These are phyloP conservation scores for Rubus idaeus DNA, from an alignment of 306 rosid species.

Conservation along the genomic window DNA sequence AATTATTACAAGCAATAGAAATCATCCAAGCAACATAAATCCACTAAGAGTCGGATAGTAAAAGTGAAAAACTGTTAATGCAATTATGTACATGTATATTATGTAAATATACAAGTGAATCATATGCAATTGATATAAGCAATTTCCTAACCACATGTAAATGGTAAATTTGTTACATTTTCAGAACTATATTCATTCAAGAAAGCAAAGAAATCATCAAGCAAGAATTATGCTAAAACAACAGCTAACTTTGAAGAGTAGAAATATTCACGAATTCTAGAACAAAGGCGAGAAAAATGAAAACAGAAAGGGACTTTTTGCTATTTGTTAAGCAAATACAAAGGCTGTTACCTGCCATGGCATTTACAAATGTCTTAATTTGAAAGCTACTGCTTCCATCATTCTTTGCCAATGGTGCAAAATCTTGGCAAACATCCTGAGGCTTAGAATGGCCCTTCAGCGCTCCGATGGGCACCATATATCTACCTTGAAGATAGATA, in stretches of 20 bases:
- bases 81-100: neutral
- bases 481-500: constrained; percentile 29
- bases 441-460: constrained; percentile 26
- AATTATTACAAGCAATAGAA: neutral
- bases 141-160: neutral
- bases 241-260: neutral
- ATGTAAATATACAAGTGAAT: neutral
- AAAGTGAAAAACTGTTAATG: neutral
- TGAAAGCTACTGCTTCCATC: constrained; percentile 35
- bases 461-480: constrained; percentile 25
- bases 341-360: constrained; percentile 56
- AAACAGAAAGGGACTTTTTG: neutral
- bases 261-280: neutral
- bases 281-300: neutral
- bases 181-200: neutral
- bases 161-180: neutral
- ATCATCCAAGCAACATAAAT: neutral
- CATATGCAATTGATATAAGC: neutral
- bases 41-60: neutral
- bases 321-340: constrained; percentile 5
- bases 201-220: neutral
- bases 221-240: neutral
- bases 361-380: constrained; percentile 35
- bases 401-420: constrained; percentile 32
- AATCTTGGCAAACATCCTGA: constrained; percentile 30